Evolutionary conservation across 345 rosid genomes (phyloP).

Genomic region (Eucalyptus camaldulensis): DNA sequence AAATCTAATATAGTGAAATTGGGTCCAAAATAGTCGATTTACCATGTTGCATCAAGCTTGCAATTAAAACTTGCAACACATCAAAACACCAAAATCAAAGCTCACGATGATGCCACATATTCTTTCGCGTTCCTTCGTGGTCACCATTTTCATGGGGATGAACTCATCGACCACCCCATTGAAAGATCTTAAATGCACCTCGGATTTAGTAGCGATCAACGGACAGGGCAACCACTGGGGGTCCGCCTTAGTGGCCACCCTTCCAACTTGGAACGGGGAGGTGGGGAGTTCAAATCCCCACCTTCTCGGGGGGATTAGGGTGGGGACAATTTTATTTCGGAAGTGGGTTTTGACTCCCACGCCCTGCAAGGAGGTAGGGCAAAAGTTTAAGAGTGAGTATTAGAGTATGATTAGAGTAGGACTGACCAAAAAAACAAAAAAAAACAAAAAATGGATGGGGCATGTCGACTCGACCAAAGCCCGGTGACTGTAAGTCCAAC

Average conservation of each 20-base stretch:
- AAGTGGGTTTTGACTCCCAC: no score
- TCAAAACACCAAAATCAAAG: background rate
- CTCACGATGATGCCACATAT: rapidly evolving
- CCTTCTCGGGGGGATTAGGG: no score
- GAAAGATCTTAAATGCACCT: background rate
- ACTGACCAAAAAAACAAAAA: no score
- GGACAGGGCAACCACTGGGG: rapidly evolving
- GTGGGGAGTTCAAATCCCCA: no score
- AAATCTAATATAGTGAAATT: background rate
- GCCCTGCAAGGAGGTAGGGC: no score
- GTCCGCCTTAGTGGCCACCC: no score
- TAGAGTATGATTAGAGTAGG: no score
- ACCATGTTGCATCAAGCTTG: background rate
- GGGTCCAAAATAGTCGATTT: background rate
- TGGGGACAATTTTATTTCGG: no score
- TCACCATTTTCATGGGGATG: background rate
- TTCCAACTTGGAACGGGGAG: no score
- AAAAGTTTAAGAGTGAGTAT: no score
- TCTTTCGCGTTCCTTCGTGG: rapidly evolving
- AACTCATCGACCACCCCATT: background rate
- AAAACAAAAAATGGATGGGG: no score
- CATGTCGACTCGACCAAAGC: background rate
- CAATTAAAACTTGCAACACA: rapidly evolving
- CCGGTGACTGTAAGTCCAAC: no score
- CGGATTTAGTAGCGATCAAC: background rate